Conservation (phyloP, 805 yeast species). For the Kregervanrija fluxuum region DNA sequence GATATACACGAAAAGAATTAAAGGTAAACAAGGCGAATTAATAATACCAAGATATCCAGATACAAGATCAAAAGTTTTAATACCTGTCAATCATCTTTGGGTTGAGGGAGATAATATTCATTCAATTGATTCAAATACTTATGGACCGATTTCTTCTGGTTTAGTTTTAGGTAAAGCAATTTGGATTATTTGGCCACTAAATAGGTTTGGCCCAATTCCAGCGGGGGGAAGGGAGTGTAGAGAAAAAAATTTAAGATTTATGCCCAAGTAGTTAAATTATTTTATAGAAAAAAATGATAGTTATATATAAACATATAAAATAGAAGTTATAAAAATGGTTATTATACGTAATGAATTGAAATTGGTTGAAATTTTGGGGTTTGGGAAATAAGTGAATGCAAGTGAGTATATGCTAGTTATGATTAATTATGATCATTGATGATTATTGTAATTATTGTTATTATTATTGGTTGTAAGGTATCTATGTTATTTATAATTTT, state of each 20-base stretch:
- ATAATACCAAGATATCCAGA: conserved; percentile 59
- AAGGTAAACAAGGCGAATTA: conserved; percentile 67
- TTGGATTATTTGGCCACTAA: conserved; percentile 62
- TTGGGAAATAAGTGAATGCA: too few species aligned
- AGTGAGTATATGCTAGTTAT: too few species aligned
- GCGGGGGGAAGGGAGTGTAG: conserved; percentile 49
- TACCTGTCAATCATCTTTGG: conserved; percentile 86
- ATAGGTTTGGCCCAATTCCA: conserved; percentile 44
- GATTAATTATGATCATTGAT: too few species aligned
- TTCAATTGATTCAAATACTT: conserved; percentile 77
- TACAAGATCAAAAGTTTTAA: conserved; percentile 49
- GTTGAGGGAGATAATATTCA: conserved; percentile 90
- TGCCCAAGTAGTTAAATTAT: too few species aligned
- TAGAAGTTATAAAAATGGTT: not conserved
- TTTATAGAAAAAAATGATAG: not conserved
- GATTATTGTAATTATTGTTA: too few species aligned
- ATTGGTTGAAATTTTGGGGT: not conserved
- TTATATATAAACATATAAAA: not conserved
- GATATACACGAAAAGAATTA: conserved; percentile 71
- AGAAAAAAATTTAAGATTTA: conserved; percentile 15
- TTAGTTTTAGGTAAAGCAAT: conserved; percentile 72
- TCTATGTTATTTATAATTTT: conserved; percentile 2
- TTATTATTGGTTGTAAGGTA: too few species aligned
- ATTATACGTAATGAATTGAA: not conserved
- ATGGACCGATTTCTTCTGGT: conserved; percentile 84